Percentiles rank a stretch among this genome's conserved stretches.
phyloP scores from a whole-genome alignment of 2,329 filamentous ascomycete genomes.

The Talaromyces albobiverticillius region DNA sequence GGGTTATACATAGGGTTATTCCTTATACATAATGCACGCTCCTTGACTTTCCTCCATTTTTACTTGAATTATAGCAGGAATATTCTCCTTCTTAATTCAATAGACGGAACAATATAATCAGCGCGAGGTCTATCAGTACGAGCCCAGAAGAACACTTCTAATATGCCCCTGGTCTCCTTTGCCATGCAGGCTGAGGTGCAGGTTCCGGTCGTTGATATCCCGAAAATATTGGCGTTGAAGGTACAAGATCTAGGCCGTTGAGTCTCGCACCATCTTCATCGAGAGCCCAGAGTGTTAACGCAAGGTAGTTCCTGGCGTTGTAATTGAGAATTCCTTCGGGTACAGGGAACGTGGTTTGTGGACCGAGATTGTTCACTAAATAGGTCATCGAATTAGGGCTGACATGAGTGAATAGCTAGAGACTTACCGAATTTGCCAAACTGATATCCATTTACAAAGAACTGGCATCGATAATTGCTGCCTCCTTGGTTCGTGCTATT shows the following conservation, averaged over 20 bases:
- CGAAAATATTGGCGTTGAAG: slow-evolving; percentile 2
- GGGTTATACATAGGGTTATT: too few species aligned
- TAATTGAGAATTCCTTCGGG: slow-evolving; percentile 72
- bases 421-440: slow-evolving; percentile 57
- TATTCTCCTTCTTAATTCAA: too few species aligned
- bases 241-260: slow-evolving; percentile 24
- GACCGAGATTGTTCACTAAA: slow-evolving; percentile 63
- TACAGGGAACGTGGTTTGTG: slow-evolving; percentile 68
- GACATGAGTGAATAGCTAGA: neutral
- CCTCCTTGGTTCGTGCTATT: neutral
- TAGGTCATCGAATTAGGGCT: neutral
- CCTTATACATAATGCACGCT: too few species aligned
- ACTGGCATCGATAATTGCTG: slow-evolving; percentile 55
- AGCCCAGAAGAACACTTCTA: neutral
- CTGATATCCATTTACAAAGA: slow-evolving; percentile 75
- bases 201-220: neutral
- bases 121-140: too few species aligned
- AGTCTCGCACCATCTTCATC: slow-evolving; percentile 57
- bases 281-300: slow-evolving; percentile 65
- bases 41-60: too few species aligned
- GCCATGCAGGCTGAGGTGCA: neutral
- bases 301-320: slow-evolving; percentile 66
- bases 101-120: too few species aligned
- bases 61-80: too few species aligned
- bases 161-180: neutral